phyloP scores from a whole-genome alignment of 176 grass and related monocot genomes.

The Guadua angustifolia region DNA sequence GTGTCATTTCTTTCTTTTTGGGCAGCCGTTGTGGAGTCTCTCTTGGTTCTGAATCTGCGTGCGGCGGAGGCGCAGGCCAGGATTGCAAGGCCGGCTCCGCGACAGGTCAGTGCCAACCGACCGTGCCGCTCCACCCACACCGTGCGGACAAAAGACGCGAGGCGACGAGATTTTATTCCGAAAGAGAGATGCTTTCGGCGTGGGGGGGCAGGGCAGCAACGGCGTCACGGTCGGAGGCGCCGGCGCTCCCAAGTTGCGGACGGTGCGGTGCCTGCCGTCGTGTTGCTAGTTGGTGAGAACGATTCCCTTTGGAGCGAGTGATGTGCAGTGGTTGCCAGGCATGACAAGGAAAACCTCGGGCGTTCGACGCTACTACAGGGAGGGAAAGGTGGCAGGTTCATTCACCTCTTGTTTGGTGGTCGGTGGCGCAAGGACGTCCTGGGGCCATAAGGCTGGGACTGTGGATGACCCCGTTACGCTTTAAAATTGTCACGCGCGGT shows the following conservation, averaged over 20 bases:
- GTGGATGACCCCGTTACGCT: too few relatives aligned
- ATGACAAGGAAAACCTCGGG: too few relatives aligned
- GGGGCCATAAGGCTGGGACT: too few relatives aligned
- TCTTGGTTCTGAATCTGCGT: not conserved
- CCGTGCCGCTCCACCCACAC: conserved; percentile 10
- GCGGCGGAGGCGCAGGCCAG: not conserved
- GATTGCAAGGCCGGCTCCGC: not conserved
- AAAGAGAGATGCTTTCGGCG: not conserved
- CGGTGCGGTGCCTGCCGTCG: not conserved
- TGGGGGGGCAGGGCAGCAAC: not conserved
- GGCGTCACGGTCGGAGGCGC: conserved; percentile 3
- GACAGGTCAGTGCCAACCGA: conserved; percentile 24
- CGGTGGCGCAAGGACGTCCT: too few relatives aligned
- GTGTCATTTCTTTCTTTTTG: not conserved
- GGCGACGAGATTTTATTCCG: not conserved
- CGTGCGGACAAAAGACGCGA: not conserved
- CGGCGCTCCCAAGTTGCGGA: not conserved
- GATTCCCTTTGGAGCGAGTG: not conserved
- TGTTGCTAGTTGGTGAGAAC: not conserved
- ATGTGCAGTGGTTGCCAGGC: not conserved
- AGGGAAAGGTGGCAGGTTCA: too few relatives aligned
- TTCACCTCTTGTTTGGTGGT: too few relatives aligned
- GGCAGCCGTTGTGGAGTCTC: not conserved
- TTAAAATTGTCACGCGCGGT: too few relatives aligned
- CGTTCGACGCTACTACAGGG: too few relatives aligned